Base-by-base conservation (phyloP, 1,139 yeast genomes). In the Wickerhamomyces sp. region DNA sequence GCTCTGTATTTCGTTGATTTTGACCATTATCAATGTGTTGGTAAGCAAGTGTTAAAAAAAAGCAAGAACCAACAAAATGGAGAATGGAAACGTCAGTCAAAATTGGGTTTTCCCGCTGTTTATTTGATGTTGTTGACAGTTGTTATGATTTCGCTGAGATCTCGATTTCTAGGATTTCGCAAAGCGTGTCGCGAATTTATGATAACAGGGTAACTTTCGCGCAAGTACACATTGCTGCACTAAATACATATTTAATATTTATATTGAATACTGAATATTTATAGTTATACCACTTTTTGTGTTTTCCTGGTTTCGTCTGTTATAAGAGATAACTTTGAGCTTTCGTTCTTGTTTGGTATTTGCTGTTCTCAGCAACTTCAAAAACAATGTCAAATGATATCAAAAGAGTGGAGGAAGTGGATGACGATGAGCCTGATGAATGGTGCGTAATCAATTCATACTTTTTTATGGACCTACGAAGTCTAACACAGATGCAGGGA, bases 1-100 rank as follows among this genome's bases (percentile, higher is more conserved):
- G 52, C 90, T 76, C 49, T 78, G 73, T 56, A 88, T 81, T 63
- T 89, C 96, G 62, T 79, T 78, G 54, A 92, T 73, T 65, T 87
- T 88, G 53, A 88, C 94, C 95, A 85, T 85, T 76, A 87, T 58
- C 55, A 41, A 28, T 15, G 30, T 12, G 14, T 10, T 9, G 22
- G 22, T 16, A 10, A 21, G 24, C 27, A 24, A 14, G 13, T n/a
- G 28, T 12, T 6, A 13, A 13, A 13, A 16, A 28, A 16, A 10
- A 21, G 24, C 27, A 24, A 14, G 13, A 24, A 24, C n/a, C 5
- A 13, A 24, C 13, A 6, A 14, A 24, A 14, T 24, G 13, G 13
- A 24, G 27, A 24, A 24, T 21, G 24, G 10, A 21, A 21, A 7
- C 10, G 7, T 10, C 17, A 21, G 28, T 10, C 17, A 21, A 14